These are phyloP conservation scores for Globisporangium splendens DNA, from an alignment of 352 stramenopile genomes.

Conservation along the genomic window DNA sequence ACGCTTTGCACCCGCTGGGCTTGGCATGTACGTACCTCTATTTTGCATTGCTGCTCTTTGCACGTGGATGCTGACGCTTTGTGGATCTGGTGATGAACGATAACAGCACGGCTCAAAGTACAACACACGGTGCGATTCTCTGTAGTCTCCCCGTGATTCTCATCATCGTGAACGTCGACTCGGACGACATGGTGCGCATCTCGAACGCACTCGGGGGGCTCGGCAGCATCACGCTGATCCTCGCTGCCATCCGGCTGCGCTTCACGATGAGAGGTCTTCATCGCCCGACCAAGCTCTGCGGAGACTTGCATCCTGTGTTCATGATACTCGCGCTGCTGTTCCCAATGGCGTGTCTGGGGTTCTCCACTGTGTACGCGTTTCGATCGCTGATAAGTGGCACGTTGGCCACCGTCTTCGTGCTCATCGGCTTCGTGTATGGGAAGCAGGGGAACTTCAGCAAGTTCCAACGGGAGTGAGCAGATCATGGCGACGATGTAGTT, in stretches of 20 bases:
- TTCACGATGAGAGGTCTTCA: conserved; percentile 28
- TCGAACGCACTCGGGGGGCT: conserved; percentile 46
- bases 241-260: conserved; percentile 34
- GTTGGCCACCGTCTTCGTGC: conserved; percentile 40
- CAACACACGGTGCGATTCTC: conserved; percentile 41
- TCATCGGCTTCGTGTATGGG: conserved; percentile 51
- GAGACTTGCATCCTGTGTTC: conserved; percentile 23
- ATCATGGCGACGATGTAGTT: neutral
- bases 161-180: conserved; percentile 49
- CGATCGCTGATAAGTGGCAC: conserved; percentile 32
- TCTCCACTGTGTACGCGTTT: conserved; percentile 41
- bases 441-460: conserved; percentile 39
- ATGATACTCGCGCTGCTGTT: conserved; percentile 32
- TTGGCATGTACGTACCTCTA: conserved; percentile 30
- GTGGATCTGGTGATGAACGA: conserved; percentile 5
- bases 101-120: conserved; percentile 19
- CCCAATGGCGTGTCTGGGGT: conserved; percentile 27
- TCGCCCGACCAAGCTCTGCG: conserved; percentile 45
- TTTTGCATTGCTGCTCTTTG: neutral
- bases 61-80: too few species aligned
- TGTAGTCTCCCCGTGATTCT: conserved; percentile 56
- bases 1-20: conserved; percentile 37
- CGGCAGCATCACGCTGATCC: conserved; percentile 37
- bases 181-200: conserved; percentile 48
- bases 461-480: conserved; percentile 21